Evolutionary conservation across 2,329 filamentous ascomycete genomes (phyloP), one percentile per base, ranked within the genome.

Genomic region (Sporothrix euskadiensis): DNA sequence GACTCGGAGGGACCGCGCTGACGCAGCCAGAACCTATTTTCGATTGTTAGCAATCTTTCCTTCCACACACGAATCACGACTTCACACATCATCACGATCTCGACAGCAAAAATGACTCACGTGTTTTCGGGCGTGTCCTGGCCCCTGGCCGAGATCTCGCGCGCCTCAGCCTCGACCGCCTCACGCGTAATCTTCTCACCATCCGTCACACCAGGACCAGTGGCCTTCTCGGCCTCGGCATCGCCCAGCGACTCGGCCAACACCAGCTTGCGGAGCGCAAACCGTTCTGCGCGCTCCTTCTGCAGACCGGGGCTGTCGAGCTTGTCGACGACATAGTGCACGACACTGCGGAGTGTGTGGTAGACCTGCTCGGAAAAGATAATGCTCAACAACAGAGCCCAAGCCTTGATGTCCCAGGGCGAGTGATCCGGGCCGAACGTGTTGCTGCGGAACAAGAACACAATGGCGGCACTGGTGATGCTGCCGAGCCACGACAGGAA

Each of bases 401-500:
- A 97, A 16, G 86, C 90, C 73, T 89, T 90, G 78, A 98, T 92
- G 65, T 89, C 88, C 61, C 88, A 88, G 0, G 91, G 90, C 19
- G 87, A 87, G 54, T 92, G 92, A 71, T 88, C 86, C 0, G 88
- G 88, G 0, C 91, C 91, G 56, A 91, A 83, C 1, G 87, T 86
- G 72, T 91, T 86, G 70, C 90, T 89, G 76, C 89, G 91, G 84
- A 98, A 98, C 78, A 99, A 89, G 81, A 94, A 97, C 0, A 97
- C 92, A 66, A 98, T 88, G 0, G 94, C 94, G 0, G 94, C 90
- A 72, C 92, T 94, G 5, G 94, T 97, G 74, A 98, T 85, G 77
- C 92, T 96, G 56, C 96, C 96, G 32, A 98, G 85, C 96, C 96
- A 98, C 3, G 94, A 92, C n/a, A 98, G 85, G 80, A 98, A 97